These are phyloP conservation scores for Asterophora lycoperdoides DNA, from an alignment of 768 basidiomycete genomes.

Conservation along the genomic window DNA sequence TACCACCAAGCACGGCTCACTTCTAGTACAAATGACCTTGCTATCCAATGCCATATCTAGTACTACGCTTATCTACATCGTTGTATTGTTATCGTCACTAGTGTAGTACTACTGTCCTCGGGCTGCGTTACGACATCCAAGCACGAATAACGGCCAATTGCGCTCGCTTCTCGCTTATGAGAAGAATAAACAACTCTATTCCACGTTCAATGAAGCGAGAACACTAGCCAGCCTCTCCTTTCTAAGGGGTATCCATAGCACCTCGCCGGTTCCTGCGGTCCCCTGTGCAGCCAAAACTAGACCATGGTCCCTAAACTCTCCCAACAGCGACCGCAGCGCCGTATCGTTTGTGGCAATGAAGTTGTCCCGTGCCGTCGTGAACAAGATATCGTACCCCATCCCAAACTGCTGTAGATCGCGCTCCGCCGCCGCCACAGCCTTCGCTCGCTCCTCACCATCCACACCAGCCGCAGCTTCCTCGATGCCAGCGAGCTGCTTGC, in stretches of 20 bases:
- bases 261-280: conserved; percentile 47
- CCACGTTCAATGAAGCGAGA: conserved; percentile 24
- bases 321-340: conserved; percentile 73
- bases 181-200: not conserved
- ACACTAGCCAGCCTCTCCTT: conserved; percentile 64
- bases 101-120: conserved; percentile 14
- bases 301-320: conserved; percentile 90
- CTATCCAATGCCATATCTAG: conserved; percentile 15
- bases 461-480: conserved; percentile 34
- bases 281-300: conserved; percentile 58
- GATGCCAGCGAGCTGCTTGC: conserved; percentile 61
- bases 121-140: not conserved
- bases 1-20: not conserved
- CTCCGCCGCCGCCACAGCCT: conserved; percentile 3
- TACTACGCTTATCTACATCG: conserved; percentile 20
- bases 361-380: conserved; percentile 69
- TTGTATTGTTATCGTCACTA: conserved; percentile 18
- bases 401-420: conserved; percentile 52
- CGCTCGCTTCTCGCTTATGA: conserved; percentile 7
- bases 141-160: conserved; percentile 10
- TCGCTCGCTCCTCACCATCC: conserved; percentile 14
- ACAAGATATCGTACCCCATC: conserved; percentile 63
- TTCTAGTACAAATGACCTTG: not conserved
- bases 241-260: conserved; percentile 84
- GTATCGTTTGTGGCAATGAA: conserved; percentile 90